phyloP scores from a whole-genome alignment of 495 filamentous ascomycete genomes.

The Cercophora sp. region DNA sequence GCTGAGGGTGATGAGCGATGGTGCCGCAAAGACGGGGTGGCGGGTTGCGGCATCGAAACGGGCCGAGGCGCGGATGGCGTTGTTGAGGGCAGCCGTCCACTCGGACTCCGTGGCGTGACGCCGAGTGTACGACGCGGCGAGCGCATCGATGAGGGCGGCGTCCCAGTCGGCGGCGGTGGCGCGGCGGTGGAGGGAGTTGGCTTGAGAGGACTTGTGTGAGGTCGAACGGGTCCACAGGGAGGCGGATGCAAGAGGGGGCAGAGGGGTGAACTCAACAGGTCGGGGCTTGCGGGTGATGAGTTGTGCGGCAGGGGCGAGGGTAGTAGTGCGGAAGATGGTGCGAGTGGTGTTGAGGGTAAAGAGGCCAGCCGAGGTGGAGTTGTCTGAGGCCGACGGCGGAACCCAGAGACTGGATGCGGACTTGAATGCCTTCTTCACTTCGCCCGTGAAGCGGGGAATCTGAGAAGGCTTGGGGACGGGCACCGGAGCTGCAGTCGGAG shows the following conservation, averaged over 20 bases:
- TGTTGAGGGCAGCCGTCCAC: conserved; percentile 17
- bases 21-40: conserved; percentile 40
- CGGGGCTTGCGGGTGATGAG: conserved; percentile 26
- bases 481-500: not conserved
- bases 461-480: conserved; percentile 13
- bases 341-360: conserved; percentile 22
- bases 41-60: conserved; percentile 24
- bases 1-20: conserved; percentile 24
- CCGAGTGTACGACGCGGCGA: conserved; percentile 4
- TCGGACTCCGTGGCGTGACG: conserved; percentile 9
- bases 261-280: conserved; percentile 9
- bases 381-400: conserved; percentile 4
- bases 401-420: conserved; percentile 22
- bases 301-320: conserved; percentile 33
- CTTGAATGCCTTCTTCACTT: conserved; percentile 19
- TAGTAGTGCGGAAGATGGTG: conserved; percentile 29
- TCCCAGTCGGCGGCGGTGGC: conserved; percentile 18
- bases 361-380: conserved; percentile 17
- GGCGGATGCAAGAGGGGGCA: conserved; percentile 25
- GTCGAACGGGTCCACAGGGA: conserved; percentile 28
- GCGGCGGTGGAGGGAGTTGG: conserved; percentile 22
- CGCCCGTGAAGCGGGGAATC: conserved; percentile 11
- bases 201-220: not conserved
- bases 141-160: conserved; percentile 13
- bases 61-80: conserved; percentile 25